Percentiles rank a stretch among this genome's conserved stretches.
Evolutionary conservation across 768 basidiomycete genomes (phyloP).

Genomic region (Naganishia antarctica): DNA sequence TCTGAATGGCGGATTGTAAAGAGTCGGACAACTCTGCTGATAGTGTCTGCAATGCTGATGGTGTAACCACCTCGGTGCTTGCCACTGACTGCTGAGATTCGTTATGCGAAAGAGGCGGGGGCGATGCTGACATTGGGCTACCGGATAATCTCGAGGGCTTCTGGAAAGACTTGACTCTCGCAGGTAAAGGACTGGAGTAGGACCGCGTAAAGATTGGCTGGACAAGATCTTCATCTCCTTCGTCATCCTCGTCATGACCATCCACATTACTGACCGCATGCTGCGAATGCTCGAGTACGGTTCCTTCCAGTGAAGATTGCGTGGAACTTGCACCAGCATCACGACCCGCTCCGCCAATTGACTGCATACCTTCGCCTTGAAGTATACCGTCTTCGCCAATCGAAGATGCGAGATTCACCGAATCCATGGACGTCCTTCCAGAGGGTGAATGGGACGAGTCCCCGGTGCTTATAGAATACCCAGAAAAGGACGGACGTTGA

Average conservation of each 20-base stretch:
- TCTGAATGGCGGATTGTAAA: slow-evolving; percentile 84
- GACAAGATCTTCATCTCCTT: slow-evolving; percentile 5
- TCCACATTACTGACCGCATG: not conserved
- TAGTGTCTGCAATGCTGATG: slow-evolving; percentile 50
- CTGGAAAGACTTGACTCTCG: slow-evolving; percentile 55
- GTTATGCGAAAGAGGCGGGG: slow-evolving; percentile 8
- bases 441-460: not conserved
- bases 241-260: slow-evolving; percentile 9
- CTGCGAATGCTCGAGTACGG: not conserved
- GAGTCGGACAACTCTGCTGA: slow-evolving; percentile 86
- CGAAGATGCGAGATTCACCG: not conserved
- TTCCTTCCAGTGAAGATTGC: not conserved
- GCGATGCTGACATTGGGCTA: slow-evolving; percentile 4
- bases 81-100: slow-evolving; percentile 23
- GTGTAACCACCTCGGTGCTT: slow-evolving; percentile 14
- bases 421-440: not conserved
- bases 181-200: slow-evolving; percentile 72
- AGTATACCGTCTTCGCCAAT: not conserved
- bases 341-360: not conserved
- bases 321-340: not conserved
- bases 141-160: not conserved
- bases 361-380: not conserved
- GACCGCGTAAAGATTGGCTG: slow-evolving; percentile 66
- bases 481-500: not conserved
- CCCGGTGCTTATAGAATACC: not conserved